Percentiles rank a stretch among this genome's conserved stretches.
These are phyloP conservation scores for Sabuloglossum arenarium DNA, from an alignment of 495 filamentous ascomycete genomes.

Conservation along the genomic window DNA sequence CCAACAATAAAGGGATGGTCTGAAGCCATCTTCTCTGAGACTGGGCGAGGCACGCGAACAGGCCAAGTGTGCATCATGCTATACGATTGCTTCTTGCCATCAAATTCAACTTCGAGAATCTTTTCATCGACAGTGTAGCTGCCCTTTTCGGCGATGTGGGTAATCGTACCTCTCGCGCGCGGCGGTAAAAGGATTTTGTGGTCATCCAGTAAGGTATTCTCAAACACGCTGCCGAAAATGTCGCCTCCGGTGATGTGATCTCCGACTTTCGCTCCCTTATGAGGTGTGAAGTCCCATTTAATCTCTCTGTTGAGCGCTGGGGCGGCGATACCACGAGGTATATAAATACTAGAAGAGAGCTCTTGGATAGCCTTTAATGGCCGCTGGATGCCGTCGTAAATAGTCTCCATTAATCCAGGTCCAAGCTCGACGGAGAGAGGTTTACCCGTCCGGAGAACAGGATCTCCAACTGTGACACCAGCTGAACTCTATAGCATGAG, in stretches of 20 bases:
- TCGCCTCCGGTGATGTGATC: constrained; percentile 95
- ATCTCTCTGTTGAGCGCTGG: constrained; percentile 72
- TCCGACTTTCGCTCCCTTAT: constrained; percentile 60
- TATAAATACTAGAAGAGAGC: constrained; percentile 72
- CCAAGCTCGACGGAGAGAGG: constrained; percentile 93
- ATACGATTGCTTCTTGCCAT: constrained; percentile 80
- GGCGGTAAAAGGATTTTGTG: constrained; percentile 95
- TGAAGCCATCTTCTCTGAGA: constrained; percentile 73
- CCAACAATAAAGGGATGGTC: constrained; percentile 85
- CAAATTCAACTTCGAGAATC: constrained; percentile 89
- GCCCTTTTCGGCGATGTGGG: constrained; percentile 66
- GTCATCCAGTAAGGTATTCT: constrained; percentile 87
- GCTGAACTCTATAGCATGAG: constrained; percentile 25
- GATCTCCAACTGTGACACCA: constrained; percentile 91
- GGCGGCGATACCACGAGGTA: constrained; percentile 81
- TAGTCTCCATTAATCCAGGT: constrained; percentile 94
- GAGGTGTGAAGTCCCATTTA: constrained; percentile 89
- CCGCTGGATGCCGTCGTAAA: constrained; percentile 97
- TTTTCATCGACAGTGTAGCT: constrained; percentile 89
- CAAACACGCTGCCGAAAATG: constrained; percentile 79
- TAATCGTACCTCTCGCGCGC: constrained; percentile 77
- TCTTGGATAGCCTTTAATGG: constrained; percentile 70
- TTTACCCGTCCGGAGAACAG: constrained; percentile 75
- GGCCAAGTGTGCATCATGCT: constrained; percentile 99
- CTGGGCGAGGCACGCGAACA: constrained; percentile 86